Evolutionary conservation across 306 rosid genomes (phyloP), one percentile per base, ranked within the genome.

Genomic region (Comarum palustre): DNA sequence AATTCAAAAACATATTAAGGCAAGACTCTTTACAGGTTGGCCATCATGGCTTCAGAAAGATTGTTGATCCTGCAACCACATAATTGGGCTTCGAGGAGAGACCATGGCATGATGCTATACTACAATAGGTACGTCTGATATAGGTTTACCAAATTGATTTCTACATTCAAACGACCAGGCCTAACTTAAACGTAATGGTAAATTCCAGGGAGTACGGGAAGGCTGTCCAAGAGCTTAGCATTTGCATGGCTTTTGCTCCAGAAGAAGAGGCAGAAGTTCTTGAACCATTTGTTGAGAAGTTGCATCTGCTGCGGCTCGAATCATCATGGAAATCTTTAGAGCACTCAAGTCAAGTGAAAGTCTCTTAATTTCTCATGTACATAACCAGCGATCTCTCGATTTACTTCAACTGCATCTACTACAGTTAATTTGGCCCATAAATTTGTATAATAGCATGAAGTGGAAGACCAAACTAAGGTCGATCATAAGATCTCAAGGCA

Each of bases 221-320:
- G 34, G 54, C 72, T 43, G 72, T 68, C 38, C 72, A 68, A 54
- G 74, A 52, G 50, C 62, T 52, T 36, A 70, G 74, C 64, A 70
- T 70, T 20, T 70, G 63, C 74, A 70, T 70, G 74, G 74, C 74
- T 55, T 70, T 70, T 70, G 74, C 74, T 14, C 65, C 74, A 52
- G 64, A 70, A 50, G 74, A 70, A 52, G 65, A 70, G 22, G 64
- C 74, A 70, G 36, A 51, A 54, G 48, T 70, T 70, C 74, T 70
- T 27, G 74, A 70, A 38, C 74, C 64, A 11, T 70, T 70, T 70
- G 64, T 70, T 52, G 74, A 70, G 19, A 70, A 52, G 39, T 36
- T 70, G 36, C 74, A 52, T 70, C 34, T 52, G 65, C 8, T 70
- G 74, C 63, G 74, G 50, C 74, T 70, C 36, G 74, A 70, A 52